A percentile compares a stretch with the other conserved stretches of the same genome.
Evolutionary conservation across 352 stramenopile genomes (phyloP).

Genomic region (Phytophthora tentaculata): DNA sequence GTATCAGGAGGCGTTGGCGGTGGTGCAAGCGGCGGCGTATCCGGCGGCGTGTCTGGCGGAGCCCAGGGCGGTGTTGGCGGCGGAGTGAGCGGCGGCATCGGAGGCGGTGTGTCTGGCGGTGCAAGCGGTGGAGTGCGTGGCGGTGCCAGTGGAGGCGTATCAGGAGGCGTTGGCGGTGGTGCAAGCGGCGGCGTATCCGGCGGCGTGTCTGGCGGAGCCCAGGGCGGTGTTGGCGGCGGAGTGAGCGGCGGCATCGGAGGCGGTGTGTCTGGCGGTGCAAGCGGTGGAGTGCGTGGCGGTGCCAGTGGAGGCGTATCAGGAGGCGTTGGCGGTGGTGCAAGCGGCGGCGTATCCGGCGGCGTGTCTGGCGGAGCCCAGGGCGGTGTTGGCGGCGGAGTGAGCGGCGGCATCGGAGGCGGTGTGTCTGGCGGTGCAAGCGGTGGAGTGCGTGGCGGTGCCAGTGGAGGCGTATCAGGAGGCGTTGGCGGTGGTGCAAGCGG

Average conservation of each 20-base stretch:
- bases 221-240: too few relatives aligned
- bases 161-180: neutral
- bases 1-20: too few relatives aligned
- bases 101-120: slow-evolving; percentile 5
- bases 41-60: neutral
- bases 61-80: slow-evolving; percentile 4
- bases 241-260: too few relatives aligned
- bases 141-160: neutral
- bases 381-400: too few relatives aligned
- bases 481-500: too few relatives aligned
- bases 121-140: too few relatives aligned
- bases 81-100: neutral
- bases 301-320: neutral
- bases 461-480: too few relatives aligned
- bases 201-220: too few relatives aligned
- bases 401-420: too few relatives aligned
- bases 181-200: neutral
- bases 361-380: slow-evolving; percentile 3
- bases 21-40: neutral
- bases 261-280: too few relatives aligned
- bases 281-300: neutral
- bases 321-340: neutral
- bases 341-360: slow-evolving; percentile 1
- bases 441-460: too few relatives aligned
- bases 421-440: too few relatives aligned